Base-by-base conservation (phyloP, 2,329 filamentous ascomycete species). In the Penicillium psychrosexuale region DNA sequence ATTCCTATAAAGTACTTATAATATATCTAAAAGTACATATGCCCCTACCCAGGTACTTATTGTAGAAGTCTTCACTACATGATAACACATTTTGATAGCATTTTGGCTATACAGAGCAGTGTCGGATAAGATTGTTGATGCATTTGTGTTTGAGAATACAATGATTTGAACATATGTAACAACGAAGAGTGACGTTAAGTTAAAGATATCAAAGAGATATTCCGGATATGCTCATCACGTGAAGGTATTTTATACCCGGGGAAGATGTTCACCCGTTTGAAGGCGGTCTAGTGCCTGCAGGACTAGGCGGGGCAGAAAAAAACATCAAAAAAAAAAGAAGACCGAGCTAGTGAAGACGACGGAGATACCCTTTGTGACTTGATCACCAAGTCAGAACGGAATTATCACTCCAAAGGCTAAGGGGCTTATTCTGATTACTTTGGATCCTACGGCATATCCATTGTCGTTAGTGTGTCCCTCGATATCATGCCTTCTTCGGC, bases 401-500 rank as follows among this genome's bases (percentile, higher is more conserved):
- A 37, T 39, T 37, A 11, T 52, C 12, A 24, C 13, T 15, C 34
- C 30, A 15, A 40, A 48, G 5, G 36, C 7, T 9, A 24, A 42
- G 47, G 30, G 24, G 9, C 39, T 17, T 34, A 13, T 31, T 49
- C 19, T 15, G 13, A 42, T 36, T n/a, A 8, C 37, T 33, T 30
- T n/a, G 11, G 17, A 19, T 15, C 17, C 40, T 31, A 12, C 11
- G 17, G 22, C 17, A 19, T 50, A 22, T 28, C 12, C 8, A 27
- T 30, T 15, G 27, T 37, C n/a, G 27, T 17, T 12, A 17, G 36
- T 42, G 43, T 42, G 30, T 19, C 15, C 9, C 8, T 27, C 17
- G 17, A 36, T 50, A 42, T 45, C 50, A 83, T 83, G 80, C 76
- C 79, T 61, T 44, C 79, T 61, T 44, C 70, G 55, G 67, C 71